Conservation (phyloP, 2,329 filamentous ascomycete species). For the Neofusicoccum laricinum region DNA sequence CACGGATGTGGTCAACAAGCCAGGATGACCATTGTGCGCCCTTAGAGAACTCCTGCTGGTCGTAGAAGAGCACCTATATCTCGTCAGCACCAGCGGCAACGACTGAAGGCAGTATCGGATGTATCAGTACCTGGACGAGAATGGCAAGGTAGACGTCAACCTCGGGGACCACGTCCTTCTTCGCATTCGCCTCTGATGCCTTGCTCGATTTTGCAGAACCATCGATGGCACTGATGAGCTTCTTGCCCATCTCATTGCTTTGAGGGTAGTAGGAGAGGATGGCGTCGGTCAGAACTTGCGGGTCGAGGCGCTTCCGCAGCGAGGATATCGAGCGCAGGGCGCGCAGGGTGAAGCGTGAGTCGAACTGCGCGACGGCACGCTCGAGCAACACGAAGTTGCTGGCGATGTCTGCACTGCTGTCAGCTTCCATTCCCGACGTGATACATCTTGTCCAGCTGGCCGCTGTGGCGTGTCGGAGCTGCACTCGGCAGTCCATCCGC, state of each 20-base stretch:
- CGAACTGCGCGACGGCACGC: constrained; percentile 87
- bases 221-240: constrained; percentile 67
- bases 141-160: constrained; percentile 87
- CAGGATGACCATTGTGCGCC: constrained; percentile 82
- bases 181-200: constrained; percentile 58
- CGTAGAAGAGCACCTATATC: constrained; percentile 78
- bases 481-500: not conserved
- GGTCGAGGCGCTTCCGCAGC: constrained; percentile 83
- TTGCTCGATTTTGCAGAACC: constrained; percentile 41
- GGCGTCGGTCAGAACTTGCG: constrained; percentile 76
- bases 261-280: constrained; percentile 76
- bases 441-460: not conserved
- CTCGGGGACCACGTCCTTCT: constrained; percentile 83
- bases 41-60: constrained; percentile 74
- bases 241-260: constrained; percentile 65
- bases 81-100: constrained; percentile 20
- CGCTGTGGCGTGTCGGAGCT: not conserved
- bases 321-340: constrained; percentile 94
- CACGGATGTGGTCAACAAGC: constrained; percentile 80
- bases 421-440: not conserved
- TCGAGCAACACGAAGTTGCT: constrained; percentile 90
- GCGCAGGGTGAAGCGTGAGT: constrained; percentile 90
- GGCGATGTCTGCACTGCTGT: constrained; percentile 73
- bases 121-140: constrained; percentile 47
- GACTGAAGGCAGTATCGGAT: not conserved